phyloP scores from a whole-genome alignment of 441 rosid genomes.

The Populus hybrid region DNA sequence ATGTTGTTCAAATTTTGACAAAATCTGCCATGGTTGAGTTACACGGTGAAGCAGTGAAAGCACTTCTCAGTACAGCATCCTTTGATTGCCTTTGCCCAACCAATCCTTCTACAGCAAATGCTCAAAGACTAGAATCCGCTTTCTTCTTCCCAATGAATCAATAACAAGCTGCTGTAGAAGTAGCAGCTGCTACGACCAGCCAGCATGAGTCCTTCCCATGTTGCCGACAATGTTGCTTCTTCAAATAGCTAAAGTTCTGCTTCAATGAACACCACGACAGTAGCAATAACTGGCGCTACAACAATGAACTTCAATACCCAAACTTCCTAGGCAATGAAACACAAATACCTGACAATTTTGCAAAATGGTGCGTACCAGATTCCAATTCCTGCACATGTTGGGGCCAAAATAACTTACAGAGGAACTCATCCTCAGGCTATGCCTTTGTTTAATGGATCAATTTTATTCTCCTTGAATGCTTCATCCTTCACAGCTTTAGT shows the following conservation, averaged over 20 bases:
- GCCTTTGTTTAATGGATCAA: too few species aligned
- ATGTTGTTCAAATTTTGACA: too few species aligned
- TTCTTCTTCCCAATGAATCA: slow-evolving; percentile 74
- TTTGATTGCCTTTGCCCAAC: too few species aligned
- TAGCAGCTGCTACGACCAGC: slow-evolving; percentile 57
- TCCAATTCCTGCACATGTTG: slow-evolving; percentile 77
- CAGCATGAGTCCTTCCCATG: slow-evolving; percentile 35
- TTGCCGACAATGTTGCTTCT: slow-evolving; percentile 36
- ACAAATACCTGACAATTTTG: slow-evolving; percentile 68
- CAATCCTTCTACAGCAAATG: too few species aligned
- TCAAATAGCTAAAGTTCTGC: slow-evolving; percentile 38
- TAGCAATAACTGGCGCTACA: slow-evolving; percentile 46
- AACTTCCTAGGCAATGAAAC: slow-evolving; percentile 70
- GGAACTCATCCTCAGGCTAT: slow-evolving; percentile 52
- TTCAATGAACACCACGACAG: slow-evolving; percentile 39
- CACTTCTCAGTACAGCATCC: too few species aligned
- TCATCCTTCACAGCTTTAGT: too few species aligned
- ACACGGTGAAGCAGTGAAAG: too few species aligned
- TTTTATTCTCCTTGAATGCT: too few species aligned
- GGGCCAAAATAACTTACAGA: slow-evolving; percentile 24
- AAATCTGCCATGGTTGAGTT: too few species aligned
- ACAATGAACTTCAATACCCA: slow-evolving; percentile 30
- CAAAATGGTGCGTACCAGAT: slow-evolving; percentile 67
- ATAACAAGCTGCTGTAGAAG: slow-evolving; percentile 35
- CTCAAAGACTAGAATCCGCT: slow-evolving; percentile 32